These are phyloP conservation scores for Thyridium curvatum DNA, from an alignment of 2,329 filamentous ascomycete genomes.

Conservation along the genomic window DNA sequence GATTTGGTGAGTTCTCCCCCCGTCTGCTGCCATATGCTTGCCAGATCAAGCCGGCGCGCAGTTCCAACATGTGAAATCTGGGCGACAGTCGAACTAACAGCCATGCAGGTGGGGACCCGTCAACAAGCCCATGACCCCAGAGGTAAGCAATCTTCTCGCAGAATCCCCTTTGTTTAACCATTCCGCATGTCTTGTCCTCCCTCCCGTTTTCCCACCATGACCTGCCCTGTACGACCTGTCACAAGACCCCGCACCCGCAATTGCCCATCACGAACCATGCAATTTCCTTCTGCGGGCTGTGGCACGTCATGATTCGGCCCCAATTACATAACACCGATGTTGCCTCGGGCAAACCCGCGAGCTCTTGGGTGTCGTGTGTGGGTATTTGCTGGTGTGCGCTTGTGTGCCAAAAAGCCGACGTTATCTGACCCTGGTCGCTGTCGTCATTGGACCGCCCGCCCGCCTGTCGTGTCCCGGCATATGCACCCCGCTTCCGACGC, in stretches of 20 bases:
- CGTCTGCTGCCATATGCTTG: neutral
- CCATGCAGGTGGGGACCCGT: conserved; percentile 77
- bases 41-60: conserved; percentile 1
- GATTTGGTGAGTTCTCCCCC: conserved; percentile 62
- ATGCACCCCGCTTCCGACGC: conserved; percentile 7
- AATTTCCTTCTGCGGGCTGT: conserved; percentile 3
- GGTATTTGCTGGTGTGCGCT: too few relatives aligned
- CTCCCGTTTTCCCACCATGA: neutral
- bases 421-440: conserved; percentile 5
- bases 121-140: conserved; percentile 96
- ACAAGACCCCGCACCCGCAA: conserved; percentile 1
- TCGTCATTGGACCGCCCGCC: conserved; percentile 4
- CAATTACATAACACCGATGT: too few relatives aligned
- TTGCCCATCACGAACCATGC: too few relatives aligned
- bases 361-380: too few relatives aligned
- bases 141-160: conserved; percentile 59
- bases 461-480: conserved; percentile 1
- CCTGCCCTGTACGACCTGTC: neutral
- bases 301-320: too few relatives aligned
- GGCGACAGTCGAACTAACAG: too few relatives aligned
- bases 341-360: too few relatives aligned
- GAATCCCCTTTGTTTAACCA: conserved; percentile 1
- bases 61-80: neutral
- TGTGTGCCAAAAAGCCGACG: neutral
- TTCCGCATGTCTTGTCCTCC: neutral